Percentiles rank a stretch among this genome's conserved stretches.
These are phyloP conservation scores for Biancaea sappan DNA, from an alignment of 306 rosid genomes.

Conservation along the genomic window DNA sequence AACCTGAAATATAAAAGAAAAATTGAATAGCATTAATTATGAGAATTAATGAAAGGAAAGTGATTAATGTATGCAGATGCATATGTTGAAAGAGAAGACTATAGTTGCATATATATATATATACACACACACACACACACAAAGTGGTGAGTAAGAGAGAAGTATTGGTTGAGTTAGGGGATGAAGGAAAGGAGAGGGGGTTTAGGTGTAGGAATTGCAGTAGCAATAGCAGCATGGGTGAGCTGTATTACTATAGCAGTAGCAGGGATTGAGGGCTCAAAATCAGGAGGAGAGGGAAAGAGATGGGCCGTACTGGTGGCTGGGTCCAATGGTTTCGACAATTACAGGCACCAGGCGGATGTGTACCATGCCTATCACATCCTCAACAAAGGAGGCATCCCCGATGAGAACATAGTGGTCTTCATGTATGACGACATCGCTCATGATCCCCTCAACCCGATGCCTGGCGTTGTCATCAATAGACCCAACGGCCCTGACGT, in stretches of 20 bases:
- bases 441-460: constrained; percentile 35
- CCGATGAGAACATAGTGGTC: constrained; percentile 54
- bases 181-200: neutral
- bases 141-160: neutral
- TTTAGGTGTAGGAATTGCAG: neutral
- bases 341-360: constrained; percentile 68
- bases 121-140: too few relatives aligned
- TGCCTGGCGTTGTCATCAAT: constrained; percentile 57
- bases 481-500: constrained; percentile 48
- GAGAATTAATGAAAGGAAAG: too few relatives aligned
- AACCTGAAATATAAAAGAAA: too few relatives aligned
- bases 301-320: constrained; percentile 62
- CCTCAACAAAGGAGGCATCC: constrained; percentile 51
- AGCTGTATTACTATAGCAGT: neutral
- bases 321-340: constrained; percentile 43
- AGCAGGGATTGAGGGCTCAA: neutral
- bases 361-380: constrained; percentile 64
- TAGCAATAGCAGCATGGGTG: neutral
- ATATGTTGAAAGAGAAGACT: too few relatives aligned
- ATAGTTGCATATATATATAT: too few relatives aligned
- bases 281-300: constrained; percentile 17
- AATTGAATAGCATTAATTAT: too few relatives aligned
- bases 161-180: neutral
- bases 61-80: too few relatives aligned
- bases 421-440: constrained; percentile 72